Conservation (phyloP, 352 stramenopile genomes). For the Phytophthora sp. region DNA sequence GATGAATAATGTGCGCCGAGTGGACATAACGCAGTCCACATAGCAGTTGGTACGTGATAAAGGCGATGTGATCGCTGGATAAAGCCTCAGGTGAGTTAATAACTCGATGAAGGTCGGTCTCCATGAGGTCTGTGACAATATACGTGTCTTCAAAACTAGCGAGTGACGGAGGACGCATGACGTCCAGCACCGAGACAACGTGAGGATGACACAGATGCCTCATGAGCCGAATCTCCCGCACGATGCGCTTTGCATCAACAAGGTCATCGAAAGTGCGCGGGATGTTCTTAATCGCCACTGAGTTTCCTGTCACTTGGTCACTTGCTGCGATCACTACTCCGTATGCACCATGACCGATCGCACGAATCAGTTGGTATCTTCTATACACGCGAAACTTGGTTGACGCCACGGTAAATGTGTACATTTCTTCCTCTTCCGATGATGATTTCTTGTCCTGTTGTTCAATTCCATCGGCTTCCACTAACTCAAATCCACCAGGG, state of each 20-base stretch:
- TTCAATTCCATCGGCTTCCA: slow-evolving; percentile 21
- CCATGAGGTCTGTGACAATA: slow-evolving; percentile 86
- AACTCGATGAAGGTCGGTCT: slow-evolving; percentile 80
- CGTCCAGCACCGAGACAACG: slow-evolving; percentile 73
- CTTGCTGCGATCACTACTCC: slow-evolving; percentile 82
- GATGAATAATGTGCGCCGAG: slow-evolving; percentile 86
- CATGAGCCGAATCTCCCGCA: slow-evolving; percentile 87
- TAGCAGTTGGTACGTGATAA: slow-evolving; percentile 87
- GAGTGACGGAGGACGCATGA: slow-evolving; percentile 80
- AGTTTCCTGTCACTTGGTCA: slow-evolving; percentile 83
- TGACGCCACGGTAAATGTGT: slow-evolving; percentile 83
- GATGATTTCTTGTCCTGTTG: slow-evolving; percentile 23
- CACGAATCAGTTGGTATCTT: slow-evolving; percentile 84
- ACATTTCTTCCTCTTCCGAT: slow-evolving; percentile 65
- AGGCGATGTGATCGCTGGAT: slow-evolving; percentile 79
- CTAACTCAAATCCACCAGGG: slow-evolving; percentile 24
- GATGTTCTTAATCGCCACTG: slow-evolving; percentile 88
- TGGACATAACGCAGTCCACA: slow-evolving; percentile 85
- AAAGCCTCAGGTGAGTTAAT: slow-evolving; percentile 80
- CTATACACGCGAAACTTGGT: slow-evolving; percentile 87
- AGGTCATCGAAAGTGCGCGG: slow-evolving; percentile 86
- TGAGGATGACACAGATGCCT: slow-evolving; percentile 76
- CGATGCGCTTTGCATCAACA: slow-evolving; percentile 85
- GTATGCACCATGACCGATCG: slow-evolving; percentile 82
- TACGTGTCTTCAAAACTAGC: slow-evolving; percentile 84